Percentiles rank a stretch among this genome's conserved stretches.
Evolutionary conservation across 2,329 filamentous ascomycete genomes (phyloP).

Genomic region (Colletotrichum agaves): DNA sequence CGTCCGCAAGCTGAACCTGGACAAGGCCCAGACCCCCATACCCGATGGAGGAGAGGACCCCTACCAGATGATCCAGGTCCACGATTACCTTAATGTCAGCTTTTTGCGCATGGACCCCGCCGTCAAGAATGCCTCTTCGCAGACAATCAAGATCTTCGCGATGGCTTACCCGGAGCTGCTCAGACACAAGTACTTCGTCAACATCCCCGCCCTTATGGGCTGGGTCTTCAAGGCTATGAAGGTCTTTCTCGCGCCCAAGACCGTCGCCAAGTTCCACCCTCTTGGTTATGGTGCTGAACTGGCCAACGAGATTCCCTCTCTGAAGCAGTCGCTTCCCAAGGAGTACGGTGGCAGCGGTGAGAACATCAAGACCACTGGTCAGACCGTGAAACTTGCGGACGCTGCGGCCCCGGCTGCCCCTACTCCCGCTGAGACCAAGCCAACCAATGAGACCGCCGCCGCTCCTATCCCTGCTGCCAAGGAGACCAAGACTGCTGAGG

Average conservation of each 20-base stretch:
- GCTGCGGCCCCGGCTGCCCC: constrained; percentile 19
- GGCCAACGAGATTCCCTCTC: constrained; percentile 65
- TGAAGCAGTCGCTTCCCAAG: constrained; percentile 75
- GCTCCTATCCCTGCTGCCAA: constrained; percentile 36
- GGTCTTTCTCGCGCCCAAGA: constrained; percentile 77
- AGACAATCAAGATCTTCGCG: constrained; percentile 84
- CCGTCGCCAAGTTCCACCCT: constrained; percentile 82
- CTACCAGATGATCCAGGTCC: constrained; percentile 91
- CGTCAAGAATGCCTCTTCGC: constrained; percentile 69
- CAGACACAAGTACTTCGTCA: constrained; percentile 90
- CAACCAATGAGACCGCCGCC: constrained; percentile 5
- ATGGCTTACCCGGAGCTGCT: constrained; percentile 90
- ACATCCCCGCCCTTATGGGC: constrained; percentile 90
- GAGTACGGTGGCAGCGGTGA: constrained; percentile 81
- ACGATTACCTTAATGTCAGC: constrained; percentile 90
- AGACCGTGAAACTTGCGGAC: constrained; percentile 45
- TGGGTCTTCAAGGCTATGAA: constrained; percentile 84
- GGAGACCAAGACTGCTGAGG: constrained; percentile 37
- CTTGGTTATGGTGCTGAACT: constrained; percentile 79
- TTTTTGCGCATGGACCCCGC: constrained; percentile 85
- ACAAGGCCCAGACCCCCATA: constrained; percentile 75
- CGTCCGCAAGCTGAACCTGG: constrained; percentile 77
- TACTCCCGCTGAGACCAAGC: constrained; percentile 26
- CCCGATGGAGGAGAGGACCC: constrained; percentile 81
- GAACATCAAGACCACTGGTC: constrained; percentile 50